phyloP scores from a whole-genome alignment of 768 basidiomycete genomes.

The Rhodocollybia butyracea region DNA sequence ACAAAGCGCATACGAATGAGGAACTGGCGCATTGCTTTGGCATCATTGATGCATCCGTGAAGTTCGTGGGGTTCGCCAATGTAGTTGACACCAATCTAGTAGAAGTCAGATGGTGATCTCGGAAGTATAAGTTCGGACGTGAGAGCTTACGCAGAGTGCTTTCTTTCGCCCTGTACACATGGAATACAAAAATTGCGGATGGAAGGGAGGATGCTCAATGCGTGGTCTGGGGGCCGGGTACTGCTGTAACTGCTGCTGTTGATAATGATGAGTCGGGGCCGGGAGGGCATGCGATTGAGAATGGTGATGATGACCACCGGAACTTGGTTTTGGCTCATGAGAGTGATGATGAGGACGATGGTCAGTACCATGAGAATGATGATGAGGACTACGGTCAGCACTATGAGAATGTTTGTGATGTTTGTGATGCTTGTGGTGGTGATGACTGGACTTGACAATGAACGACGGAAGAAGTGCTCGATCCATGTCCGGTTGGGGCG shows the following conservation, averaged over 20 bases:
- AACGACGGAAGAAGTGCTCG: background rate
- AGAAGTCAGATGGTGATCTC: background rate
- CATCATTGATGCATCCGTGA: constrained; percentile 81
- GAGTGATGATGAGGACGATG: background rate
- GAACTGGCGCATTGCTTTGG: constrained; percentile 65
- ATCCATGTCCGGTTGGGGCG: background rate
- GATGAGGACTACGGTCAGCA: background rate
- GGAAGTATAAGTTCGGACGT: background rate
- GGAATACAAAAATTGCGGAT: constrained; percentile 17
- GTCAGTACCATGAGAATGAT: too few species aligned
- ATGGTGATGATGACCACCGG: background rate
- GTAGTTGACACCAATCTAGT: constrained; percentile 85
- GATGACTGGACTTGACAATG: constrained; percentile 1
- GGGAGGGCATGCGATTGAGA: background rate
- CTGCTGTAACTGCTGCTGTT: background rate
- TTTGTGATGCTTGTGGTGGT: background rate
- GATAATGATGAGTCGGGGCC: constrained; percentile 4
- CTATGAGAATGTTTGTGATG: constrained; percentile 5
- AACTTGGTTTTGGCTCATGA: background rate
- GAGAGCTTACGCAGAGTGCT: constrained; percentile 14
- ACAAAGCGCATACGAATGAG: constrained; percentile 49
- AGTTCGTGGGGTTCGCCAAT: constrained; percentile 59
- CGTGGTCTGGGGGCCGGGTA: background rate
- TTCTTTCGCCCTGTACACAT: constrained; percentile 20
- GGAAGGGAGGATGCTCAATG: background rate